A percentile compares a stretch with the other conserved stretches of the same genome.
Conservation (phyloP, 1,284 basidiomycete species). For the Entoloma clypeatum region DNA sequence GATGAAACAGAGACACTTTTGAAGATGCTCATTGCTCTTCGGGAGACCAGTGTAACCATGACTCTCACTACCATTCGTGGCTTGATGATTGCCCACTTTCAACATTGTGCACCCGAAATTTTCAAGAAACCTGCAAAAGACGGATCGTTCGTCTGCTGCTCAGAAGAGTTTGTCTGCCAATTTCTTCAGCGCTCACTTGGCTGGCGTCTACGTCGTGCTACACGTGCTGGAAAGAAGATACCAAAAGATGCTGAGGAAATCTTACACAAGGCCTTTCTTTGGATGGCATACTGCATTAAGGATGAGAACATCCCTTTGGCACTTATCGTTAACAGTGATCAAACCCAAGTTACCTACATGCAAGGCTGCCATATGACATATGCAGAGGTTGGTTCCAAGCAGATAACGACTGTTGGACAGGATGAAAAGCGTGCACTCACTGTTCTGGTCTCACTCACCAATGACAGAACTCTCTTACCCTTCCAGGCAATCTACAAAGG, state of each 20-base stretch:
- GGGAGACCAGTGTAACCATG: conserved; percentile 5
- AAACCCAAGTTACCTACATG: conserved; percentile 26
- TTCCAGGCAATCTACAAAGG: conserved; percentile 22
- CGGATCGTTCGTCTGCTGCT: conserved; percentile 14
- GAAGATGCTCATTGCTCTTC: conserved; percentile 3
- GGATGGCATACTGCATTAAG: conserved; percentile 21
- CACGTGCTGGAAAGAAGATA: conserved; percentile 26
- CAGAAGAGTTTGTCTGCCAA: conserved; percentile 17
- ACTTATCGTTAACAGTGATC: conserved; percentile 30
- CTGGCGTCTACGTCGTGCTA: conserved; percentile 15
- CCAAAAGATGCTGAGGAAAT: conserved; percentile 19
- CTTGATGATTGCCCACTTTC: conserved; percentile 15
- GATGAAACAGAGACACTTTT: neutral
- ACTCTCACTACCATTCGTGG: conserved; percentile 13
- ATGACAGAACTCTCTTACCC: conserved; percentile 27
- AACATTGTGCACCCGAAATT: conserved; percentile 4
- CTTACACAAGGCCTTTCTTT: conserved; percentile 22
- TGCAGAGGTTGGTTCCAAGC: conserved; percentile 22
- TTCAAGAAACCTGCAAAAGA: conserved; percentile 1
- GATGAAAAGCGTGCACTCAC: conserved; percentile 38
- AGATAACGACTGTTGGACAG: conserved; percentile 21
- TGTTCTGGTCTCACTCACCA: conserved; percentile 24
- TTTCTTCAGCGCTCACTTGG: conserved; percentile 15
- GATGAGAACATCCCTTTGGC: conserved; percentile 19
- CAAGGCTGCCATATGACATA: conserved; percentile 26